Percentiles rank a stretch among this genome's conserved stretches.
phyloP scores from a whole-genome alignment of 1,284 basidiomycete genomes.

The Bondarzewia mesenterica region DNA sequence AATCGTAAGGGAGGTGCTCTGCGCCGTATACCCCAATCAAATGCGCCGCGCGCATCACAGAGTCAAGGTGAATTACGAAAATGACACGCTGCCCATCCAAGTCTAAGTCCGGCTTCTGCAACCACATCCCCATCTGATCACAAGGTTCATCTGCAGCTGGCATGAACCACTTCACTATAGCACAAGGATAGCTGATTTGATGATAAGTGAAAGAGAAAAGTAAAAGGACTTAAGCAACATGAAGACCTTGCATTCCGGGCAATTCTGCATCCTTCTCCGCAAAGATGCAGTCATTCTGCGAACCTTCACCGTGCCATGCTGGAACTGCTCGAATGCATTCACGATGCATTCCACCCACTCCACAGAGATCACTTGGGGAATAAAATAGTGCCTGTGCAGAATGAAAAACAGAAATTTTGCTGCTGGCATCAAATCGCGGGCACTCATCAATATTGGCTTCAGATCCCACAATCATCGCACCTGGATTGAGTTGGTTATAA shows the following conservation, averaged over 20 bases:
- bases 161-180: background rate
- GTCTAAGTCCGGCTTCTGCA: background rate
- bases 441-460: background rate
- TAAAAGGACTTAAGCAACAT: background rate
- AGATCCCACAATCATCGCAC: background rate
- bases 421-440: background rate
- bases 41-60: slow-evolving; percentile 11
- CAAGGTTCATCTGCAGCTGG: background rate
- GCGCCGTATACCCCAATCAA: slow-evolving; percentile 9
- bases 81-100: background rate
- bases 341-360: background rate
- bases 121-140: background rate
- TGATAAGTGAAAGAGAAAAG: background rate
- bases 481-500: slow-evolving; percentile 3
- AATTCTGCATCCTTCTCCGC: background rate
- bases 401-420: slow-evolving; percentile 2
- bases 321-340: background rate
- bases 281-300: background rate
- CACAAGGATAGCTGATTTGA: background rate
- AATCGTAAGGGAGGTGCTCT: background rate
- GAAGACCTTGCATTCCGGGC: background rate
- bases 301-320: background rate
- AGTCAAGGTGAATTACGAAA: background rate
- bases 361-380: background rate
- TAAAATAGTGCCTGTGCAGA: background rate